Conservation (phyloP, 306 rosid genomes). For the Cucurbita argyrosperma region DNA sequence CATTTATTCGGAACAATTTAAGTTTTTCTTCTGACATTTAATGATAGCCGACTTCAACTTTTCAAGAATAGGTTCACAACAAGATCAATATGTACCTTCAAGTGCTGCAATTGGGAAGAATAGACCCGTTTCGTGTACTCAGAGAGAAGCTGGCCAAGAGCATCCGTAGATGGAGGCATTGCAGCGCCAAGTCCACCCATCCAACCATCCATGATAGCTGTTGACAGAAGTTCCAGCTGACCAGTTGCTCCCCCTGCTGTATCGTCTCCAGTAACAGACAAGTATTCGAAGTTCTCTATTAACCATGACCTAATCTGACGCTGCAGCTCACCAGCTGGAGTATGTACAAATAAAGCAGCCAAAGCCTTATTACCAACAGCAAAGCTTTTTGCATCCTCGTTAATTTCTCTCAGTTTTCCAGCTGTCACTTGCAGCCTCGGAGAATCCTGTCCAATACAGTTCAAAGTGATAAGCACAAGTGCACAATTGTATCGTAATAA, state of each 20-base stretch:
- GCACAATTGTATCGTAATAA: neutral
- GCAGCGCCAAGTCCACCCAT: constrained; percentile 99
- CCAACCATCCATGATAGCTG: constrained; percentile 99
- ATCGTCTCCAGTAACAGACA: constrained; percentile 66
- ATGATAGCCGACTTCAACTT: neutral
- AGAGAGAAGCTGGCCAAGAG: constrained; percentile 84
- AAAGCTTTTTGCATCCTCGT: constrained; percentile 85
- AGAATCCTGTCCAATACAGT: constrained; percentile 43
- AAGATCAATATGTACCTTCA: constrained; percentile 45
- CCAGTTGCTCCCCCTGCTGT: constrained; percentile 72
- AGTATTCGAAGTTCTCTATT: constrained; percentile 73
- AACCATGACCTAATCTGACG: constrained; percentile 98
- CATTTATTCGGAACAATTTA: neutral
- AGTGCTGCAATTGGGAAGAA: constrained; percentile 86
- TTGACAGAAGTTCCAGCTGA: constrained; percentile 97
- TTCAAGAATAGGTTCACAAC: neutral
- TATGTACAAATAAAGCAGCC: constrained; percentile 96
- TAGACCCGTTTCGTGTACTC: constrained; percentile 84
- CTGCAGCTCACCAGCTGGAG: constrained; percentile 98
- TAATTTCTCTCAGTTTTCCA: constrained; percentile 89
- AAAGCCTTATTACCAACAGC: constrained; percentile 79
- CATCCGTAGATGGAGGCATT: constrained; percentile 79
- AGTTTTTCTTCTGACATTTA: neutral
- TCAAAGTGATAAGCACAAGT: neutral
- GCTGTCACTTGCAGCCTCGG: constrained; percentile 92